Percentiles rank a stretch among this genome's conserved stretches.
phyloP scores from a whole-genome alignment of 805 yeast genomes.

The Zygotorulaspora florentina region DNA sequence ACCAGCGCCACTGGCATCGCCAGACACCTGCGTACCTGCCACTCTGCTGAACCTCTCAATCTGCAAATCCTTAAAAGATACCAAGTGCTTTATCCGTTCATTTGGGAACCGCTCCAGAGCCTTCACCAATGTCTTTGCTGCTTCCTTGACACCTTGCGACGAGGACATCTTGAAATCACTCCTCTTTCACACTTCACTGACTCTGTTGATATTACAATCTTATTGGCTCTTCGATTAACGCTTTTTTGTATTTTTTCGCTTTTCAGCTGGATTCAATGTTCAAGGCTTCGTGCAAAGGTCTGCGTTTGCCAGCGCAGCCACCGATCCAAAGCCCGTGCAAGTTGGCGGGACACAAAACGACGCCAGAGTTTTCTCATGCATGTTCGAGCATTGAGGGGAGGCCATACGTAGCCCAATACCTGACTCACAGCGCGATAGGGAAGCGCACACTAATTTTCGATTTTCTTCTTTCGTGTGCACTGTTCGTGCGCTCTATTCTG shows the following conservation, averaged over 20 bases:
- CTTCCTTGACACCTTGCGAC: slow-evolving; percentile 38
- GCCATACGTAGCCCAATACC: no score
- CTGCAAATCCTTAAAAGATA: slow-evolving; percentile 67
- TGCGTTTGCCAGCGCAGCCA: no score
- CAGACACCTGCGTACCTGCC: slow-evolving; percentile 44
- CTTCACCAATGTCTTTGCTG: slow-evolving; percentile 54
- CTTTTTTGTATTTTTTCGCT: neutral
- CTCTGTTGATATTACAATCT: neutral
- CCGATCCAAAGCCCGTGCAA: no score
- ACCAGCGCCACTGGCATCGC: slow-evolving; percentile 26
- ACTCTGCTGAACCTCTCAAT: slow-evolving; percentile 50
- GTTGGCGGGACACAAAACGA: no score
- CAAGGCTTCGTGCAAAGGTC: neutral
- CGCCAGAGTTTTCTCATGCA: no score
- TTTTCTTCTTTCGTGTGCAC: no score
- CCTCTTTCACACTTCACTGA: no score
- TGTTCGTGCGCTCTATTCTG: no score
- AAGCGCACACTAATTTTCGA: no score
- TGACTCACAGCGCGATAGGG: no score
- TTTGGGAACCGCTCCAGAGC: slow-evolving; percentile 61
- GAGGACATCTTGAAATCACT: slow-evolving; percentile 1
- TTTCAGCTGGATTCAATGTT: neutral
- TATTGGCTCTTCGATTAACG: neutral
- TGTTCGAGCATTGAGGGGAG: no score
- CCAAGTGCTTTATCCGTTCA: slow-evolving; percentile 63